phyloP scores from a whole-genome alignment of 2,329 filamentous ascomycete species.

The Alternaria novae-zelandiae region DNA sequence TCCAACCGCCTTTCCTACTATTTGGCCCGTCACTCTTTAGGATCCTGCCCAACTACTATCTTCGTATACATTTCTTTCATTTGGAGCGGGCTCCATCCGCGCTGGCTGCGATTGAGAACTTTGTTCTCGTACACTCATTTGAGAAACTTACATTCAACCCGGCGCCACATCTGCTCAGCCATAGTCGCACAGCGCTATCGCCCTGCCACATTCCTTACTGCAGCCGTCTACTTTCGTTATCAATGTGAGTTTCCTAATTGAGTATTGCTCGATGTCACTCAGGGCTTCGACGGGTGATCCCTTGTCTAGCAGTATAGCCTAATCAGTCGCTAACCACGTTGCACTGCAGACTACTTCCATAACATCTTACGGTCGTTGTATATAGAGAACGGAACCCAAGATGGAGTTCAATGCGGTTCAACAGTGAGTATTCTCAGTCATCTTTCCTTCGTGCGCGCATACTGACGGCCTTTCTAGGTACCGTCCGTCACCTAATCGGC shows the following conservation, averaged over 20 bases:
- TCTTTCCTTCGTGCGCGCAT: conserved; percentile 1
- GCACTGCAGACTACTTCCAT: conserved; percentile 27
- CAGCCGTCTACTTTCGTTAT: conserved; percentile 30
- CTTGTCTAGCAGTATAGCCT: conserved; percentile 29
- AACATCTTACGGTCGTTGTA: conserved; percentile 28
- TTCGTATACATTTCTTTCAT: conserved; percentile 40
- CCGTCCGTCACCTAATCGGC: conserved; percentile 45
- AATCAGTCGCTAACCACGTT: conserved; percentile 35
- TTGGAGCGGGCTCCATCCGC: conserved; percentile 50
- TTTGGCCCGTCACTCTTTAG: conserved; percentile 51
- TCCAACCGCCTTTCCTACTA: conserved; percentile 41
- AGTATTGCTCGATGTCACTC: conserved; percentile 12
- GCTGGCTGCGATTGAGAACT: conserved; percentile 47
- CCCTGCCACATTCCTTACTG: conserved; percentile 46
- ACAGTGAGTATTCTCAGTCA: conserved; percentile 40
- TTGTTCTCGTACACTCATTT: conserved; percentile 51
- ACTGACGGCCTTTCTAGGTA: conserved; percentile 45
- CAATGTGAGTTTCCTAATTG: conserved; percentile 36
- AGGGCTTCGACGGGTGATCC: conserved; percentile 22
- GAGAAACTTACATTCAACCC: conserved; percentile 28
- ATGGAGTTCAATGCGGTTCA: conserved; percentile 53
- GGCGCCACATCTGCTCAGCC: conserved; percentile 32
- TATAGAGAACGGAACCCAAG: conserved; percentile 38
- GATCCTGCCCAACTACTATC: conserved; percentile 39
- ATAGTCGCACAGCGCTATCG: conserved; percentile 43